Evolutionary conservation across 2,329 filamentous ascomycete species (phyloP), one percentile per base, ranked within the genome.

Genomic region (Aspergillus intermedius): DNA sequence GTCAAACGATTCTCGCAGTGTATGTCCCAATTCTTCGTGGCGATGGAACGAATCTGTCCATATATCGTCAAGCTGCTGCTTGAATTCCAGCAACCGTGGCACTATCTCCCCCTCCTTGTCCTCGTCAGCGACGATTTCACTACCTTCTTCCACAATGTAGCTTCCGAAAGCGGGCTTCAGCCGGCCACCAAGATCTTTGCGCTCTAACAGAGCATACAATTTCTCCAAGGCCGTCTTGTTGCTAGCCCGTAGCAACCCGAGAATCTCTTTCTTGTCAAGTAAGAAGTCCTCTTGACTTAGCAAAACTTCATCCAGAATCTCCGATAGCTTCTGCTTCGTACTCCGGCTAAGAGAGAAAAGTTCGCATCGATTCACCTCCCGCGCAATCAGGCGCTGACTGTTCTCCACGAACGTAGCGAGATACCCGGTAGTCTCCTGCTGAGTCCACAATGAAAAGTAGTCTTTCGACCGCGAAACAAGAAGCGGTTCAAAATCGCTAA

Each of bases 31-130:
- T 19, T 81, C 78, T n/a, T 89, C 82, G 56, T 95, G 81, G 46
- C 82, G 82, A 42, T 79, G 76, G 61, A 98, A 96, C 0, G 89
- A 84, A 44, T 85, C 80, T 37, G 82, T 80, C 64, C 89, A 86
- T 57, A 91, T 83, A 37, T 83, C 71, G 62, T 96, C 90, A 7
- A 96, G 74, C 28, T 84, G 81, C 43, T 83, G 80, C 64, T 95
- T 91, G 57, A 98, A 80, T 22, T 86, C 81, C 8, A 98, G 75
- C 4, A 98, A 74, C 30, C 87, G 82, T 4, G 88, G 72, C 1
- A 98, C 84, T 91, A 98, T 97, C 44, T 90, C 83, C 15, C 90
- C 83, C 43, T 86, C 84, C 34, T 85, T 82, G 30, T 84, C 81
- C 44, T 85, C 85, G 61, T 95, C 88, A 51, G 87, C 83, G 4